These are phyloP conservation scores for Penicillium egyptiacum DNA, from an alignment of 495 filamentous ascomycete species.

Conservation along the genomic window DNA sequence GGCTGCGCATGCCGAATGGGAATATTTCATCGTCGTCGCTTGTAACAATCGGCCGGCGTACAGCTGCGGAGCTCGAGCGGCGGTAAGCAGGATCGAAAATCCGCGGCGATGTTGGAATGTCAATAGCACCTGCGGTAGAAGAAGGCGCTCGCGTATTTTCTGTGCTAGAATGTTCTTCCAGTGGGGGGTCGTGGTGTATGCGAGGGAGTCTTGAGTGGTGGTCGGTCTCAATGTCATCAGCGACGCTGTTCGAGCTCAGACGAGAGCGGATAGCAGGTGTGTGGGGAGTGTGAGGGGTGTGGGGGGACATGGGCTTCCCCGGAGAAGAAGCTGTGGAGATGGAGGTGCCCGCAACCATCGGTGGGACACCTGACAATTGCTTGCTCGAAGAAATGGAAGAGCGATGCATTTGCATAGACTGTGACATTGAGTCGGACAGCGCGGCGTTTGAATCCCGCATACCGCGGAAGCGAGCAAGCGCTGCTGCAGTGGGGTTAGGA, in stretches of 20 bases:
- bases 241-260: slow-evolving; percentile 82
- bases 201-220: slow-evolving; percentile 27
- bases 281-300: slow-evolving; percentile 93
- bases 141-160: slow-evolving; percentile 47
- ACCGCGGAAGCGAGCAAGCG: slow-evolving; percentile 72
- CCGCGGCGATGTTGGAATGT: slow-evolving; percentile 78
- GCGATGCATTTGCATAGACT: slow-evolving; percentile 76
- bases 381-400: slow-evolving; percentile 83
- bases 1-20: slow-evolving; percentile 67
- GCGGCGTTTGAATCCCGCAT: slow-evolving; percentile 86
- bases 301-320: slow-evolving; percentile 87
- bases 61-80: slow-evolving; percentile 77
- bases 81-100: slow-evolving; percentile 59
- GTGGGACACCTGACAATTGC: slow-evolving; percentile 77
- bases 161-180: slow-evolving; percentile 39
- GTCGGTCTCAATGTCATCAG: slow-evolving; percentile 60
- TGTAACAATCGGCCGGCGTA: slow-evolving; percentile 54
- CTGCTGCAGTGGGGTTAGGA: slow-evolving; percentile 55
- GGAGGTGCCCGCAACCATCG: slow-evolving; percentile 79
- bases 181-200: slow-evolving; percentile 37
- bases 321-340: slow-evolving; percentile 83
- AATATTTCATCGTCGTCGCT: slow-evolving; percentile 62
- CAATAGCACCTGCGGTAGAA: slow-evolving; percentile 64
- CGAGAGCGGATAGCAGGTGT: slow-evolving; percentile 90
- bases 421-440: slow-evolving; percentile 84